Evolutionary conservation across 768 basidiomycete species (phyloP).

Genomic region (Dentipellis fragilis): DNA sequence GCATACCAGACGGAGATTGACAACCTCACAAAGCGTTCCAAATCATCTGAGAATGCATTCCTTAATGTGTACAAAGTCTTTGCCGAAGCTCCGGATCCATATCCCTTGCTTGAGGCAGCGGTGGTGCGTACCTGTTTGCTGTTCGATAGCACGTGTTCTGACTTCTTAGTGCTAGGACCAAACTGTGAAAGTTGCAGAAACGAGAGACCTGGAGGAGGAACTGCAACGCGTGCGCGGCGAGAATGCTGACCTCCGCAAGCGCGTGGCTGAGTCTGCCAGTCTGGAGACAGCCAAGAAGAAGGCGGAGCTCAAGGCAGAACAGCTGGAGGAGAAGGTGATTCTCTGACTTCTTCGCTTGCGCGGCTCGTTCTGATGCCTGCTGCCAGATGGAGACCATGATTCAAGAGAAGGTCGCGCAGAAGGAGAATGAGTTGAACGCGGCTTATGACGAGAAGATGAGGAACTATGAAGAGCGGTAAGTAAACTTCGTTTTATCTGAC

Average conservation of each 20-base stretch:
- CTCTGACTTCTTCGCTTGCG: background rate
- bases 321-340: constrained; percentile 71
- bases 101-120: constrained; percentile 89
- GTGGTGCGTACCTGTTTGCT: constrained; percentile 42
- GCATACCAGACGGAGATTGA: constrained; percentile 98
- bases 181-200: constrained; percentile 82
- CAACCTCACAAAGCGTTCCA: constrained; percentile 85
- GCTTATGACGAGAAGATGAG: constrained; percentile 93
- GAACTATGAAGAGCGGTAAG: constrained; percentile 92
- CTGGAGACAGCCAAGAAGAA: constrained; percentile 70
- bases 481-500: background rate
- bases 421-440: constrained; percentile 94
- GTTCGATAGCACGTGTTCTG: background rate
- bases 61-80: constrained; percentile 94
- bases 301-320: constrained; percentile 60
- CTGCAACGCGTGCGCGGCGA: constrained; percentile 68
- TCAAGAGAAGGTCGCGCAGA: constrained; percentile 78
- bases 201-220: constrained; percentile 65
- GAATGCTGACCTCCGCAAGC: constrained; percentile 69
- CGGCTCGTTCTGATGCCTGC: background rate
- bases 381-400: constrained; percentile 90
- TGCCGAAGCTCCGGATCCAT: constrained; percentile 95
- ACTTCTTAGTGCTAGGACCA: constrained; percentile 55
- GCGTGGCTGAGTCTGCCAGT: constrained; percentile 49
- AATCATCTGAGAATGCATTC: constrained; percentile 90